phyloP scores from a whole-genome alignment of 169 alveolate species.

The Plasmodium blacklocki region DNA sequence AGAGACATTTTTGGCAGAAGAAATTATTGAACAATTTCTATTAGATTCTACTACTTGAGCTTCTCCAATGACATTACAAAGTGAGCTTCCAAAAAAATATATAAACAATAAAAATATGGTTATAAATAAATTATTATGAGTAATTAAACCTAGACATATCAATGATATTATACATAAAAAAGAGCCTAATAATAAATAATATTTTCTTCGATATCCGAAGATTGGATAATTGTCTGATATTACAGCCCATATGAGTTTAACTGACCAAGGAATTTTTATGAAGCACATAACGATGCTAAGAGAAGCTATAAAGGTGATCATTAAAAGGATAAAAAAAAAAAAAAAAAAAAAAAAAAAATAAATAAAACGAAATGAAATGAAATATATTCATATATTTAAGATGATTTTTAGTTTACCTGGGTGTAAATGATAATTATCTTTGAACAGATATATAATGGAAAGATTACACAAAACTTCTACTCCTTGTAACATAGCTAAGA shows the following conservation, averaged over 20 bases:
- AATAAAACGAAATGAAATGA: too few species aligned
- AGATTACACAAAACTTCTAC: conserved; percentile 88
- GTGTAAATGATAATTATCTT: conserved; percentile 87
- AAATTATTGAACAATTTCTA: conserved; percentile 76
- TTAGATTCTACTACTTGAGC: conserved; percentile 92
- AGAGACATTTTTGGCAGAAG: conserved; percentile 84
- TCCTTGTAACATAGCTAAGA: conserved; percentile 89
- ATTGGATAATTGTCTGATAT: conserved; percentile 89
- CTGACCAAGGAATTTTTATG: conserved; percentile 89
- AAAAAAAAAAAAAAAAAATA: too few species aligned
- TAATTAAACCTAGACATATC: conserved; percentile 72
- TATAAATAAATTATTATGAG: conserved; percentile 66
- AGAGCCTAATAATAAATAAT: conserved; percentile 88
- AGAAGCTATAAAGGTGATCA: conserved; percentile 78
- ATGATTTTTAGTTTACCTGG: too few species aligned
- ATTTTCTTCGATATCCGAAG: conserved; percentile 89
- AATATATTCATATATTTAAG: conserved; percentile 2
- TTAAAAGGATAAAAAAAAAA: neutral
- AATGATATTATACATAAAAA: conserved; percentile 80
- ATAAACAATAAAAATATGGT: conserved; percentile 82
- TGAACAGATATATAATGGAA: conserved; percentile 88
- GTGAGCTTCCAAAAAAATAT: conserved; percentile 85
- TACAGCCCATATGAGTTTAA: conserved; percentile 89
- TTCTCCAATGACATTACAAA: conserved; percentile 92
- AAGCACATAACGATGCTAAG: conserved; percentile 85